Evolutionary conservation across 2,329 filamentous ascomycete species (phyloP), one percentile per base, ranked within the genome.

Genomic region (Aschersonia sp.): DNA sequence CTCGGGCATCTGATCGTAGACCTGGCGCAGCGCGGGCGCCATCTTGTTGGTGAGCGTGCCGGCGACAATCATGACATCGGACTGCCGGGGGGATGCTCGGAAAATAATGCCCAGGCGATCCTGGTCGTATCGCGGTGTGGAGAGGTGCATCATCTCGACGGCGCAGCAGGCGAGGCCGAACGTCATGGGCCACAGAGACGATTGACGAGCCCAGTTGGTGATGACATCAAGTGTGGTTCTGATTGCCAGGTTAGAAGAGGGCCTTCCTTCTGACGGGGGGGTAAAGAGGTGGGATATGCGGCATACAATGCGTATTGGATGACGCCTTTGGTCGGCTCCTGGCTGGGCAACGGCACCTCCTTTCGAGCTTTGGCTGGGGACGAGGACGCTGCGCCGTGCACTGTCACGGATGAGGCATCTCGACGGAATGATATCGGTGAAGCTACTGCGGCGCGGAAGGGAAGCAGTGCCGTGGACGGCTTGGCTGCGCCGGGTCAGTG

Each of bases 11-110:
- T 94, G 88, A 66, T 95, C 88, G 70, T 95, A 95, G 52, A 94
- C 83, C 68, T 92, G 86, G 65, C 88, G 76, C 60, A 95, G 71
- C 35, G 88, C 88, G 2, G 88, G 87, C 1, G 87, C 87, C 88
- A 95, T 95, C 73, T 95, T 95, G 75, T 95, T 95, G 57, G 87
- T 94, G 52, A 95, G 76, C 32, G 88, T 95, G 50, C 88, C 88
- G 30, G 88, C 87, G 29, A 94, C 87, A 58, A 94, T 92, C 87
- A 94, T 92, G 55, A 94, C 83, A 65, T 94, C 87, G 51, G 86
- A 85, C 66, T 94, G 87, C 54, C 87, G 82, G 1, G 87, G 87
- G 11, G 85, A 90, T 50, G 86, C 87, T 56, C 87, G 82, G 77
- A 92, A 94, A 63, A 94, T 92, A 63, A 94, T 92, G 54, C 87